A percentile compares a stretch with the other conserved stretches of the same genome.
phyloP scores from a whole-genome alignment of 1,284 basidiomycete genomes.

The Austroboletus rostrupii region DNA sequence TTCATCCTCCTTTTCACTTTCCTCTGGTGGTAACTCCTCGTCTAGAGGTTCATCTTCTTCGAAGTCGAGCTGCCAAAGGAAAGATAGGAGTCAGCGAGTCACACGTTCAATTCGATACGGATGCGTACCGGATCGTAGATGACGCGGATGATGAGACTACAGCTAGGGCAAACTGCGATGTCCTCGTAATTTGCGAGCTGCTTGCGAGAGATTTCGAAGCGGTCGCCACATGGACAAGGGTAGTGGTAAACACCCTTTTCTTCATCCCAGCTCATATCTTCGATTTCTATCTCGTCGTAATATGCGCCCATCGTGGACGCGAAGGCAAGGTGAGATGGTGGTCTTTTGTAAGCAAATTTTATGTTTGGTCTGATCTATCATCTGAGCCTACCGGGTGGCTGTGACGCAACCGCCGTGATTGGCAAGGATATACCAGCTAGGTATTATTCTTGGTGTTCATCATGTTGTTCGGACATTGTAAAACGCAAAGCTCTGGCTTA shows the following conservation, averaged over 20 bases:
- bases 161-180: slow-evolving; percentile 96
- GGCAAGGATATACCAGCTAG: too few relatives aligned
- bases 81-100: neutral
- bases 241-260: slow-evolving; percentile 86
- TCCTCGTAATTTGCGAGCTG: slow-evolving; percentile 93
- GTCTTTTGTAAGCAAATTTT: neutral
- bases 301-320: slow-evolving; percentile 67
- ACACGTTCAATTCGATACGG: neutral
- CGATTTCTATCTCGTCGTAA: slow-evolving; percentile 93
- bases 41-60: slow-evolving; percentile 67
- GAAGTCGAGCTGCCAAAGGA: slow-evolving; percentile 56
- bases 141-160: slow-evolving; percentile 89
- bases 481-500: too few relatives aligned
- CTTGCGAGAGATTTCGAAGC: slow-evolving; percentile 90
- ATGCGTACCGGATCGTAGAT: slow-evolving; percentile 89
- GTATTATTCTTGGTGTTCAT: too few relatives aligned
- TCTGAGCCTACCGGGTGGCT: too few relatives aligned
- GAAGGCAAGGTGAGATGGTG: neutral
- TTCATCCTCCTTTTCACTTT: slow-evolving; percentile 37
- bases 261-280: slow-evolving; percentile 92
- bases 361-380: neutral
- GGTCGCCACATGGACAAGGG: slow-evolving; percentile 97
- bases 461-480: too few relatives aligned
- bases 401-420: too few relatives aligned
- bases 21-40: slow-evolving; percentile 39